Evolutionary conservation across 441 rosid species (phyloP), one percentile per base, ranked within the genome.

Genomic region (Gossypium lobatum): DNA sequence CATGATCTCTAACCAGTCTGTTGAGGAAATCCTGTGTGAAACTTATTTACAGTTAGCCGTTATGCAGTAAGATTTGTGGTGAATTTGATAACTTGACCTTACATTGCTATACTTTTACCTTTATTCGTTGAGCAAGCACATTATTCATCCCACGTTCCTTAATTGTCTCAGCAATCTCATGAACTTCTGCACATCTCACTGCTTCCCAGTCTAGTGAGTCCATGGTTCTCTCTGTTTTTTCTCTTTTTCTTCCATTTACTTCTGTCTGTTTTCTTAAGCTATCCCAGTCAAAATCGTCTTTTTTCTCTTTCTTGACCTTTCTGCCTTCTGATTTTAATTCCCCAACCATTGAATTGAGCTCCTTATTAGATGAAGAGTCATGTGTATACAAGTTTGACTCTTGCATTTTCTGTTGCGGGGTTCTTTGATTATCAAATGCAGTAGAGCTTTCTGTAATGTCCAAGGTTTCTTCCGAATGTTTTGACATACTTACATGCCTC

Each of bases 101-200:
- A 18, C 31, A 65, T 62, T 64, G 23, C 62, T 52, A 70, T 16
- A 28, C 54, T 58, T 16, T 23, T 72, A 88, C 95, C 93, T 90
- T 80, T 77, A 90, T 88, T 79, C 95, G 87, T 77, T 77, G 85
- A 0, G 93, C 93, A 69, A 90, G 93, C 80, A 79, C 82, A 73
- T 88, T 82, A 85, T 89, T 89, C 91, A 89, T 89, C 54, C 93
- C 93, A 45, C 93, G 86, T 17, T 80, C 90, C 78, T 80, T 89
- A 63, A 89, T 89, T 50, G 93, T 83, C 45, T 86, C 64, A 21
- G 93, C 90, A 58, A 89, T 82, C 73, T 82, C 80, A 46, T 72
- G 62, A 72, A 86, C 90, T 64, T 89, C 79, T 54, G 89, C 86
- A 0, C 78, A 75, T 81, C 90, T 85, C 68, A 89, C 80, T 17